Percentiles rank a stretch among this genome's conserved stretches.
These are phyloP conservation scores for Nepenthes mirabilis DNA, from an alignment of 148 eudicot genomes.

Conservation along the genomic window DNA sequence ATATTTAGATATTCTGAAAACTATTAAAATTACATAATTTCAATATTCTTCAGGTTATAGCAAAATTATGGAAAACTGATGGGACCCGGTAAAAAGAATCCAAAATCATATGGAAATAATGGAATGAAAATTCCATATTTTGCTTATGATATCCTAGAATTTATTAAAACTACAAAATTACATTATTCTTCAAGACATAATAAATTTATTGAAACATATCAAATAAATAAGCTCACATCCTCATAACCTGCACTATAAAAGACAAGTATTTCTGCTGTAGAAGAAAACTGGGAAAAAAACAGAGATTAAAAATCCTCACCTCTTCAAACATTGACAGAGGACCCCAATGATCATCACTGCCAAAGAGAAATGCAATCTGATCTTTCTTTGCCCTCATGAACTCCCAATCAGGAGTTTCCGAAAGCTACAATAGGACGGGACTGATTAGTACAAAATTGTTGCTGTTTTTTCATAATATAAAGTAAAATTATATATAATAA, in stretches of 20 bases:
- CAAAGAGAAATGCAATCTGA: slow-evolving; percentile 64
- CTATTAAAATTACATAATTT: no score
- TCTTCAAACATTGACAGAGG: slow-evolving; percentile 67
- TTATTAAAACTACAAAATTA: no score
- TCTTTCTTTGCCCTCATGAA: slow-evolving; percentile 52
- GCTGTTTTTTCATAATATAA: background rate
- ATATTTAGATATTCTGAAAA: no score
- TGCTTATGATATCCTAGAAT: no score
- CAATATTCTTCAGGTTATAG: no score
- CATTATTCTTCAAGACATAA: no score
- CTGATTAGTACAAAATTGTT: slow-evolving; percentile 1
- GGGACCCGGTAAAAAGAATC: no score
- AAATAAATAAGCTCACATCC: background rate
- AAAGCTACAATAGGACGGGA: slow-evolving; percentile 30
- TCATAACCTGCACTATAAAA: background rate
- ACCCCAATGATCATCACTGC: slow-evolving; percentile 86
- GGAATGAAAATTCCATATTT: no score
- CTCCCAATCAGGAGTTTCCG: slow-evolving; percentile 67
- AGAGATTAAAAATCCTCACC: slow-evolving; percentile 20
- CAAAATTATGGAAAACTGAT: no score
- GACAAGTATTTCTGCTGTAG: background rate
- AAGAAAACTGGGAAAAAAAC: background rate
- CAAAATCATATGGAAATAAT: no score
- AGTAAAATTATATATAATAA: no score
- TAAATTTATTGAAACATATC: no score